Evolutionary conservation across 176 grass and related monocot species (phyloP).

Genomic region (Ensete ventricosum): DNA sequence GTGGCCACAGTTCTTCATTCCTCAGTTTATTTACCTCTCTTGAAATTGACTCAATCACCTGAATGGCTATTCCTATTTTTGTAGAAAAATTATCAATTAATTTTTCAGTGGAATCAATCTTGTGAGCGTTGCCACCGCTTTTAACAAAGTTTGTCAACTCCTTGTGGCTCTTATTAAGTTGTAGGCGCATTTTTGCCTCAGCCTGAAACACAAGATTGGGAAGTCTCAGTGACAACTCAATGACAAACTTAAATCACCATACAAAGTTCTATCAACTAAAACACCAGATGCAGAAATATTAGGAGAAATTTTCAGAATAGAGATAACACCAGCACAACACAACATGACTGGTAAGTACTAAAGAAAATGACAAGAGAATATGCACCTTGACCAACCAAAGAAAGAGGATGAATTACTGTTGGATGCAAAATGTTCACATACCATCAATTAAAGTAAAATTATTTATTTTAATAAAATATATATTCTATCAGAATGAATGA

Average conservation of each 20-base stretch:
- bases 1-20: slow-evolving; percentile 73
- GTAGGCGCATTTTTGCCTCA: slow-evolving; percentile 84
- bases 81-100: slow-evolving; percentile 61
- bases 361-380: too few relatives aligned
- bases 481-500: too few relatives aligned
- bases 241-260: neutral
- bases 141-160: slow-evolving; percentile 52
- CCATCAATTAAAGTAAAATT: too few relatives aligned
- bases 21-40: slow-evolving; percentile 73
- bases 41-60: slow-evolving; percentile 66
- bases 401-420: too few relatives aligned
- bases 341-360: too few relatives aligned
- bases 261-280: neutral
- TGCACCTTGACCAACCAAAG: too few relatives aligned
- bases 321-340: neutral
- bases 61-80: slow-evolving; percentile 65
- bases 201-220: slow-evolving; percentile 24
- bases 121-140: slow-evolving; percentile 51
- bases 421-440: too few relatives aligned
- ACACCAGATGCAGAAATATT: neutral
- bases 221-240: neutral
- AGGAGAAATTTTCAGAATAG: slow-evolving; percentile 3
- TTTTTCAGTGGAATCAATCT: slow-evolving; percentile 55
- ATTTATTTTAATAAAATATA: too few relatives aligned
- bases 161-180: slow-evolving; percentile 57